phyloP scores from a whole-genome alignment of 345 rosid species.

The Abelmoschus esculentus region DNA sequence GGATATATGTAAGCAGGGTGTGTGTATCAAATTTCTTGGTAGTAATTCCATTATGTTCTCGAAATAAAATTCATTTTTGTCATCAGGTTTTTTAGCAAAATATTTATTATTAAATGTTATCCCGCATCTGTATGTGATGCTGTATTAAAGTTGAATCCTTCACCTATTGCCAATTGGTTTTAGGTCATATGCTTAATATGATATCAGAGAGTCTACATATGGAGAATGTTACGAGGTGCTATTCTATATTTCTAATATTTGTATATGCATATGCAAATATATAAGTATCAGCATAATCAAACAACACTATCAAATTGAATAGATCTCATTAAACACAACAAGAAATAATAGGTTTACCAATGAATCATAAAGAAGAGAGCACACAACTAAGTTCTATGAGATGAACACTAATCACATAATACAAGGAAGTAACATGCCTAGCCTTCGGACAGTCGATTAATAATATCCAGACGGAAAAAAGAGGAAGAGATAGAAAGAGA shows the following conservation, averaged over 20 bases:
- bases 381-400: not conserved
- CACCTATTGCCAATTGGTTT: not conserved
- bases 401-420: not conserved
- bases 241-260: not conserved
- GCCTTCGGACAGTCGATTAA: not conserved
- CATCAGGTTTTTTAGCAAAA: not conserved
- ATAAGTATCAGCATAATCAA: too few relatives aligned
- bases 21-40: not conserved
- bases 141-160: not conserved
- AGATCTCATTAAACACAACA: not conserved
- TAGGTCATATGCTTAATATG: not conserved
- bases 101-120: not conserved
- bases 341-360: not conserved
- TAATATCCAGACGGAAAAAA: not conserved
- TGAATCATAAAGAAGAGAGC: not conserved
- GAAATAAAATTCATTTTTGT: not conserved
- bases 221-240: not conserved
- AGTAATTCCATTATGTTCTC: not conserved
- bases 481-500: not conserved
- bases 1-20: not conserved
- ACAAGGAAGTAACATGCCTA: not conserved
- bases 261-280: too few relatives aligned
- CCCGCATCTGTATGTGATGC: not conserved
- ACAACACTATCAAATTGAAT: too few relatives aligned
- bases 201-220: not conserved